Base-by-base conservation (phyloP, 1,284 basidiomycete genomes). In the Puccinia triticina region DNA sequence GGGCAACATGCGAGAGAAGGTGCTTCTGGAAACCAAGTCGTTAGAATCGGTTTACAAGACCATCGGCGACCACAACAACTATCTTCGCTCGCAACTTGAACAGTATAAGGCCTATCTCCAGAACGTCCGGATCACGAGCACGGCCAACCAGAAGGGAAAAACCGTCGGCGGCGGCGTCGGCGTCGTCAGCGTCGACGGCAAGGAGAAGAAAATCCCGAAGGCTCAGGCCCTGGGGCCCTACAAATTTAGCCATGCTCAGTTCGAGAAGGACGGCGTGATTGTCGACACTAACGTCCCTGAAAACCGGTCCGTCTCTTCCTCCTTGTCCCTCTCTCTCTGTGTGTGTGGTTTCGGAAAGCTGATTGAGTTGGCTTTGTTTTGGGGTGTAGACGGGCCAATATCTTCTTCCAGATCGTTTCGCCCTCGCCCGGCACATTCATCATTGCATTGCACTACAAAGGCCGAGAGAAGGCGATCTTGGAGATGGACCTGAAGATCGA, bases 401-500 rank as follows among this genome's bases (percentile, higher is more conserved):
- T 98, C 85, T 99, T 95, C 89, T 99, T 99, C 91, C 97, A 96
- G 87, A 95, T 99, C 87, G 94, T 93, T 34, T 98, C 96, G 37
- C 97, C 97, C 0, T 94, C 94, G 10, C 97, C 97, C 0, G 97
- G 97, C 61, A 98, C 97, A 14, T 99, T 98, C 88, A 95, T 99
- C 87, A 99, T 99, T 85, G 96, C 96, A 11, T 89, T 99, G 77
- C 96, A 98, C 88, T 99, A 98, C 90, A 98, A 98, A 88, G 96
- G 96, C 53, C 91, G 97, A n/a, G 96, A 98, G 86, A 98, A 98
- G 89, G 95, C 97, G 26, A 98, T 99, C 85, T 90, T 99, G 69
- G 97, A 99, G 90, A 99, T 99, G 96, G 97, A 99, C 88, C 90
- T 99, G 83, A 99, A 98, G 89, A 97, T 99, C 86, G 97, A 99